Evolutionary conservation across 1,284 basidiomycete species (phyloP), one percentile per base, ranked within the genome.

Genomic region (Vanrija humicola): DNA sequence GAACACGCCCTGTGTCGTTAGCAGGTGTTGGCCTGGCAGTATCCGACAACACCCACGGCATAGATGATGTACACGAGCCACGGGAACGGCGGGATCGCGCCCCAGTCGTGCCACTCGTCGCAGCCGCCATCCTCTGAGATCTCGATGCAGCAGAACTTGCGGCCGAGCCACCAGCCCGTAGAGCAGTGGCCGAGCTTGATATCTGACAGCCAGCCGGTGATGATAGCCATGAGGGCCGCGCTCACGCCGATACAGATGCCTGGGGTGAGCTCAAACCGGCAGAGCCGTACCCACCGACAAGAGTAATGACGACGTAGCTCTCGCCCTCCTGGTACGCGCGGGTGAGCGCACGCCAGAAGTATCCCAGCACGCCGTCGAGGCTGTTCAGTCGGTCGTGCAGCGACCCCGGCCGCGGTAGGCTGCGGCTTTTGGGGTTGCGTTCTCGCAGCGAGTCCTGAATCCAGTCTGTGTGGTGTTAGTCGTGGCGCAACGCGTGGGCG

Each of bases 121-220:
- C 96, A 99, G 3, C 84, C 86, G 38, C 84, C 83, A 59, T 87
- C 88, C 47, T 87, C 86, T 15, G 77, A 65, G 12, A 83, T 83
- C 65, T 93, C 90, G 28, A 75, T 93, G 73, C 96, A 99, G 77
- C 96, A 98, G 74, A 98, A 98, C 70, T 97, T 91, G 67, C 91
- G 86, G 74, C 94, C 96, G 54, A 98, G 76, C 95, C 96, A 99
- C 96, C 96, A 98, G 3, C 91, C 94, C 54, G 94, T 89, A 1
- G 85, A 83, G 75, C 96, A 99, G 72, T 96, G 95, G 0, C 96
- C 96, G 79, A 93, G 88, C 79, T 98, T 98, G 60, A 98, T 84
- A 74, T 98, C 94, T 1, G 93, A 94, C 9, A 98, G 83, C 96
- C 96, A 99, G 75, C 89, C 90, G n/a, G 92, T 96, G 55, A 93